These are phyloP conservation scores for Vaccinium macrocarpon DNA, from an alignment of 148 eudicot genomes.

Conservation along the genomic window DNA sequence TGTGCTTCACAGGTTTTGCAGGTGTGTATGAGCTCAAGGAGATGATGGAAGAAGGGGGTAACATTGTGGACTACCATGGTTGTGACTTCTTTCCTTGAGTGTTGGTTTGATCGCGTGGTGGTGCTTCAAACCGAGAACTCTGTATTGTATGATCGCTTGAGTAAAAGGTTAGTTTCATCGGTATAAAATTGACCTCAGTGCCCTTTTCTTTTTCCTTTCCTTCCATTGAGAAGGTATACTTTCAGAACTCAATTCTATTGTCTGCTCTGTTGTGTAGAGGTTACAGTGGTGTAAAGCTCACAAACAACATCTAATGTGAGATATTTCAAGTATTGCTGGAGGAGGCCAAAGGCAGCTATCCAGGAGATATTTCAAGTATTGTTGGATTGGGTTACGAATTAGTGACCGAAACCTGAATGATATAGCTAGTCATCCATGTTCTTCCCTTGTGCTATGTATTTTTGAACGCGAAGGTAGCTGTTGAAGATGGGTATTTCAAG, in stretches of 20 bases:
- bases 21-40: conserved; percentile 96
- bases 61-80: conserved; percentile 88
- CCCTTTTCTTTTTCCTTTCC: neutral
- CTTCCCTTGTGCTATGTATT: neutral
- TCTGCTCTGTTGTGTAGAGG: conserved; percentile 46
- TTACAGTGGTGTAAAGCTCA: conserved; percentile 68
- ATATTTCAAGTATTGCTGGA: conserved; percentile 74
- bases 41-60: conserved; percentile 81
- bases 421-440: neutral
- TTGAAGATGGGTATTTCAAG: neutral
- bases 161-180: conserved; percentile 46
- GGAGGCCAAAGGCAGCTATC: conserved; percentile 73
- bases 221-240: neutral
- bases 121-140: conserved; percentile 91
- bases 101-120: conserved; percentile 87
- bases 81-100: conserved; percentile 94
- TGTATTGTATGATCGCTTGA: conserved; percentile 78
- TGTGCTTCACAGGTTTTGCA: conserved; percentile 15
- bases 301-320: conserved; percentile 74
- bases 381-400: conserved; percentile 60
- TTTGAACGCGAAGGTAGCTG: neutral
- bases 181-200: neutral
- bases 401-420: conserved; percentile 31
- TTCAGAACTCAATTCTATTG: neutral
- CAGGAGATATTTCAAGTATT: conserved; percentile 70